A percentile compares a stretch with the other conserved stretches of the same genome.
Conservation (phyloP, 1,284 basidiomycete genomes). For the Fomitopsis schrenkii region DNA sequence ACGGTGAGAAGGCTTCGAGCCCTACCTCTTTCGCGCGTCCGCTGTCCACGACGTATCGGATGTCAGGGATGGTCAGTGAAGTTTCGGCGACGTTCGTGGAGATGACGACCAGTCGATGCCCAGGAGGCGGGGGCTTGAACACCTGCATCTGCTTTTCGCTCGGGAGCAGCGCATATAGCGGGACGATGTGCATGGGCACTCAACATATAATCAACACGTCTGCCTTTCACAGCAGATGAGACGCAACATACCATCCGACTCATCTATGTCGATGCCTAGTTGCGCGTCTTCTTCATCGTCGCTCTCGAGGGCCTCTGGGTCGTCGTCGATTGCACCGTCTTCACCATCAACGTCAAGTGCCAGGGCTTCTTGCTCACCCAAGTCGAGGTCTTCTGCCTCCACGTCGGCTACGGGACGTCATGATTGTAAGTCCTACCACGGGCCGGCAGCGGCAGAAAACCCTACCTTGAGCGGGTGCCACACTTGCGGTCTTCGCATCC, state of each 20-base stretch:
- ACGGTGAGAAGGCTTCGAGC: neutral
- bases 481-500: slow-evolving; percentile 16
- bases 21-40: slow-evolving; percentile 78
- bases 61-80: slow-evolving; percentile 74
- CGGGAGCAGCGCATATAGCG: slow-evolving; percentile 70
- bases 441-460: neutral
- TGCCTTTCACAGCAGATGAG: neutral
- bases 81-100: slow-evolving; percentile 81
- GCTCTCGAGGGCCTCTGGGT: slow-evolving; percentile 41
- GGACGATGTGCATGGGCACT: slow-evolving; percentile 72
- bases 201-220: neutral
- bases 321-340: slow-evolving; percentile 37
- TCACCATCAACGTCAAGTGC: slow-evolving; percentile 57
- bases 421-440: neutral
- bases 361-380: slow-evolving; percentile 49
- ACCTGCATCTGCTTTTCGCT: slow-evolving; percentile 75
- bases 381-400: slow-evolving; percentile 82
- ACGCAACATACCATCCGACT: slow-evolving; percentile 51
- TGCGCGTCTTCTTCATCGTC: slow-evolving; percentile 51
- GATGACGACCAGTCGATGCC: slow-evolving; percentile 65
- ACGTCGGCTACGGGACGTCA: slow-evolving; percentile 40
- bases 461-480: slow-evolving; percentile 49
- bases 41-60: slow-evolving; percentile 74
- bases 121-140: slow-evolving; percentile 61
- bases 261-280: slow-evolving; percentile 52